phyloP scores from a whole-genome alignment of 2,329 filamentous ascomycete species.

The Ceratocystis smalleyi region DNA sequence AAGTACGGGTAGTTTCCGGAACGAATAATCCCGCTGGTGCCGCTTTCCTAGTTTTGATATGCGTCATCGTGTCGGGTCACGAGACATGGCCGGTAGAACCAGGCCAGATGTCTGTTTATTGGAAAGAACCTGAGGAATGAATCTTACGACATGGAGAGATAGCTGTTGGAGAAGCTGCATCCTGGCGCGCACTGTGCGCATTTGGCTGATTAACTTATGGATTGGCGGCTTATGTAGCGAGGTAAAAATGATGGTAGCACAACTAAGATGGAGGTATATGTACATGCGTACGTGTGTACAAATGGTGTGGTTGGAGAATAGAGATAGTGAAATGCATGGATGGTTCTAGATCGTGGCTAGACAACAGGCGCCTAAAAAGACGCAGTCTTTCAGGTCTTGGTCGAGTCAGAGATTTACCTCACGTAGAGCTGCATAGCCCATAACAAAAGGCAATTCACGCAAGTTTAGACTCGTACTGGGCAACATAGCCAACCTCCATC shows the following conservation, averaged over 20 bases:
- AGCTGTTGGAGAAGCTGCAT: constrained; percentile 1
- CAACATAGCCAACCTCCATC: constrained; percentile 21
- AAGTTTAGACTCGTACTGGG: constrained; percentile 18
- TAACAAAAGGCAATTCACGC: background rate
- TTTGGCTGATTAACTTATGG: background rate
- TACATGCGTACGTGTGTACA: background rate
- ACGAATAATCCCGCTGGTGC: background rate
- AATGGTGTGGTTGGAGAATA: background rate
- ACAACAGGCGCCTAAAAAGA: too few relatives aligned
- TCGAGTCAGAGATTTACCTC: background rate
- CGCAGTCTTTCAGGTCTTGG: too few relatives aligned
- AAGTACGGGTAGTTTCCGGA: background rate
- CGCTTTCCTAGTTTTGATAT: background rate
- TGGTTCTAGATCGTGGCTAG: background rate
- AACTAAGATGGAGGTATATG: background rate
- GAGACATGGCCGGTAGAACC: background rate
- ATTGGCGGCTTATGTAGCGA: background rate
- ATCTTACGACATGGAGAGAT: constrained; percentile 2
- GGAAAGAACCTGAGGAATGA: background rate
- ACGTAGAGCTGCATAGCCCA: too few relatives aligned
- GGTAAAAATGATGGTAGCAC: background rate
- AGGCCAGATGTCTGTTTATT: background rate
- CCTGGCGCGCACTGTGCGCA: background rate
- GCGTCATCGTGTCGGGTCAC: background rate
- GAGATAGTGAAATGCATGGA: background rate